Evolutionary conservation across 306 rosid genomes (phyloP), one percentile per base, ranked within the genome.

Genomic region (Pyrus communis): DNA sequence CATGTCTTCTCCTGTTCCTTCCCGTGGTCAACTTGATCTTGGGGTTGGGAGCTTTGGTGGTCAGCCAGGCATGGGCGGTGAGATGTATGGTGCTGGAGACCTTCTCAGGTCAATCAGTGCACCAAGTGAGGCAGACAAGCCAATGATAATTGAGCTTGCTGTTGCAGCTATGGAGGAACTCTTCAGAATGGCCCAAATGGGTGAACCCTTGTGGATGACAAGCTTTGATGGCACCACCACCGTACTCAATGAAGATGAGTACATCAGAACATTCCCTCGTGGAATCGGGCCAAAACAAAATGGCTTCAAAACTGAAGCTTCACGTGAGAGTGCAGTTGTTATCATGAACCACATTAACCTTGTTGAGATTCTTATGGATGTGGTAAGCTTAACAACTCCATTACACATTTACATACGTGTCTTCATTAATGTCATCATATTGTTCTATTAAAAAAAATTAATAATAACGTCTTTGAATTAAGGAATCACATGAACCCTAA

Each of bases 101-200:
- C 83, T 96, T 22, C 77, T 92, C 12, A 79, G 96, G 78, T 82
- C 99, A 8, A 88, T 96, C 11, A 86, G 84, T 28, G 89, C 86
- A 0, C 94, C 96, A 0, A 85, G 82, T 0, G 99, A 93, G 77
- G 96, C 91, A 0, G 99, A 96, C 49, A 96, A 96, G 54, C 98
- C 98, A 2, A 84, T 96, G 78, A 86, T 93, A 51, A 91, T 96
- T 23, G 99, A 96, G 87, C 96, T 96, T 2, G 99, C 98, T 0
- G 98, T 96, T 54, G 90, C 94, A 13, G 98, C 99, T 8, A 96
- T 96, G 97, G 99, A 96, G 74, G 99, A 96, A 42, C 89, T 96
- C 0, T 69, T 83, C 70, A 86, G 89, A 35, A 93, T 96, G 98
- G 98, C 99, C 9, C 99, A 96, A 65, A 79, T 89, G 86, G 91